Evolutionary conservation across 2,329 filamentous ascomycete species (phyloP).

Genomic region (Clonostachys rosea): DNA sequence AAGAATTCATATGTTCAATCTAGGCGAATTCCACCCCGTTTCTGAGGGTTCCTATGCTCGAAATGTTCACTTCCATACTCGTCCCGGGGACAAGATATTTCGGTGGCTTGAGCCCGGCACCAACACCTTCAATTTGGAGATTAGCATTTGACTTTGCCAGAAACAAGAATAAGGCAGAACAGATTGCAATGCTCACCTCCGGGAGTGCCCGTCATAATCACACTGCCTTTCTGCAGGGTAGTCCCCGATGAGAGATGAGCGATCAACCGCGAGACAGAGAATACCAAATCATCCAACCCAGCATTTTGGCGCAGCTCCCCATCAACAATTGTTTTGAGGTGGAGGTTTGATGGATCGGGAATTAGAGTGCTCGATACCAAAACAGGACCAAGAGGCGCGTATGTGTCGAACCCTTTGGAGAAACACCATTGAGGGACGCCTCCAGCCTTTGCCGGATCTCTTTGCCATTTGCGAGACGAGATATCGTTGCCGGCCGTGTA

Average conservation of each 20-base stretch:
- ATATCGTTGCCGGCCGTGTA: slow-evolving; percentile 53
- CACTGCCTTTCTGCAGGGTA: slow-evolving; percentile 31
- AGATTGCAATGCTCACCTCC: slow-evolving; percentile 16
- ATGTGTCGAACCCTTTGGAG: slow-evolving; percentile 52
- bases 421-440: slow-evolving; percentile 53
- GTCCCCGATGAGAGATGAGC: slow-evolving; percentile 32
- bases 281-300: slow-evolving; percentile 33
- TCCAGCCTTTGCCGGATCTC: slow-evolving; percentile 40
- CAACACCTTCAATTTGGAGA: slow-evolving; percentile 23
- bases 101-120: slow-evolving; percentile 33
- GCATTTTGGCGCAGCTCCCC: slow-evolving; percentile 39
- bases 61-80: slow-evolving; percentile 29
- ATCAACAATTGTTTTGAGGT: slow-evolving; percentile 39
- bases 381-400: slow-evolving; percentile 43
- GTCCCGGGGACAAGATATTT: slow-evolving; percentile 30
- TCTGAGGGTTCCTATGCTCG: slow-evolving; percentile 30
- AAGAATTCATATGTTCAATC: slow-evolving; percentile 33
- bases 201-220: slow-evolving; percentile 42
- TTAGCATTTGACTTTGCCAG: not conserved
- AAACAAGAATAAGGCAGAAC: not conserved
- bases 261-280: slow-evolving; percentile 29
- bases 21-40: slow-evolving; percentile 21
- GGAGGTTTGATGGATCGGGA: slow-evolving; percentile 32
- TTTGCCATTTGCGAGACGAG: slow-evolving; percentile 44
- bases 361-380: slow-evolving; percentile 37